Conservation (phyloP, 768 basidiomycete species). For the Aureoboletus auriporus region DNA sequence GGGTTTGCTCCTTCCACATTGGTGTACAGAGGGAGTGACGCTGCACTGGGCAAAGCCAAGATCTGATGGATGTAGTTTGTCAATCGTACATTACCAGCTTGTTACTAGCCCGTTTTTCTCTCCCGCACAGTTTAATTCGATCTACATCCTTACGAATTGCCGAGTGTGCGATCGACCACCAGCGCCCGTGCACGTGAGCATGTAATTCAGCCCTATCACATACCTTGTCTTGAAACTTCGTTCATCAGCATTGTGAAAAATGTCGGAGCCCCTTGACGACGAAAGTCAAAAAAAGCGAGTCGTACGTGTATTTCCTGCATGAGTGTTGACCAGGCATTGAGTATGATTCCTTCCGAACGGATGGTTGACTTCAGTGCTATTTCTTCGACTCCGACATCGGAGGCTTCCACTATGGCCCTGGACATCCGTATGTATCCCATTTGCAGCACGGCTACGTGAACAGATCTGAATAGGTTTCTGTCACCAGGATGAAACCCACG, state of each 20-base stretch:
- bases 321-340: slow-evolving; percentile 4
- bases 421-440: slow-evolving; percentile 70
- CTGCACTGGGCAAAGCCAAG: slow-evolving; percentile 61
- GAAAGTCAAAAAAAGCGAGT: slow-evolving; percentile 83
- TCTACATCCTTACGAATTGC: not conserved
- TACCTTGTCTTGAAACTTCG: not conserved
- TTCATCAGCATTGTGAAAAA: slow-evolving; percentile 10
- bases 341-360: not conserved
- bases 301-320: slow-evolving; percentile 44
- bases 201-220: not conserved
- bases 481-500: slow-evolving; percentile 88
- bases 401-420: slow-evolving; percentile 98
- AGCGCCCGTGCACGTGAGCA: slow-evolving; percentile 18
- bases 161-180: not conserved
- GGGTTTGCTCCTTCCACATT: slow-evolving; percentile 86
- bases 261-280: slow-evolving; percentile 56
- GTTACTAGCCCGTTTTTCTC: slow-evolving; percentile 10
- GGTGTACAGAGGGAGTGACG: slow-evolving; percentile 66
- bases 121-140: not conserved
- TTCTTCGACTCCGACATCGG: slow-evolving; percentile 99
- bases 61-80: slow-evolving; percentile 34
- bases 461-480: slow-evolving; percentile 1
- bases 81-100: slow-evolving; percentile 5
- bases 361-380: slow-evolving; percentile 66
- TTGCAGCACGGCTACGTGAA: not conserved